Percentiles rank a stretch among this genome's conserved stretches.
Conservation (phyloP, 371 early-diverging fungal species). For the Rhizomucor pusillus region DNA sequence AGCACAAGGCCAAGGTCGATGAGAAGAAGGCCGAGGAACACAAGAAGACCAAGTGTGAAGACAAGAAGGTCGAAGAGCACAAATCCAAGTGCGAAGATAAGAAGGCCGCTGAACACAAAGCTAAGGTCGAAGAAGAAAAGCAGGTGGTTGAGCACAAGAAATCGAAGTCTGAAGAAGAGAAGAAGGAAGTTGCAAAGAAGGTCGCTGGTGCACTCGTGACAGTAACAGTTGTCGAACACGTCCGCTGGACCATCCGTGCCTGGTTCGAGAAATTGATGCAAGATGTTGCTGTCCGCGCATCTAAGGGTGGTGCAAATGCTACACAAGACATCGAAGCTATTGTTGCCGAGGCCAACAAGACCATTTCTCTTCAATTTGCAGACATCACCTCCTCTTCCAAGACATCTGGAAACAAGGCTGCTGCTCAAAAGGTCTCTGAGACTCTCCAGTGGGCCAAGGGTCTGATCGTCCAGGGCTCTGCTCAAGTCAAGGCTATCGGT, state of each 20-base stretch:
- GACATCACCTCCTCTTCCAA: neutral
- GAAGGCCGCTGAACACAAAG: neutral
- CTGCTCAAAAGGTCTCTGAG: neutral
- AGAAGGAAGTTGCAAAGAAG: neutral
- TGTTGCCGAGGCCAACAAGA: conserved; percentile 19
- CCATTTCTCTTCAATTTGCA: conserved; percentile 6
- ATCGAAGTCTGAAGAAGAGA: neutral
- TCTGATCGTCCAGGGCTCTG: conserved; percentile 3
- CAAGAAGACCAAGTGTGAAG: neutral
- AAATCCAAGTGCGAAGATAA: neutral
- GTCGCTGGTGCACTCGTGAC: neutral
- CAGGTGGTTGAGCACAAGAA: conserved; percentile 1
- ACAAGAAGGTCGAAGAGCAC: neutral
- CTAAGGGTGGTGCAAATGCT: neutral
- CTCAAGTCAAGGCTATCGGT: conserved; percentile 9
- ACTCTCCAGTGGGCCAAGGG: conserved; percentile 8
- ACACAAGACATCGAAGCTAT: conserved; percentile 28
- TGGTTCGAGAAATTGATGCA: conserved; percentile 24
- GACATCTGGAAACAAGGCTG: neutral
- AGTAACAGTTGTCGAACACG: conserved; percentile 8
- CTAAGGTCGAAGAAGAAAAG: too few relatives aligned
- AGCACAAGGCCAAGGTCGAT: neutral
- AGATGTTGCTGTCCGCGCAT: conserved; percentile 15
- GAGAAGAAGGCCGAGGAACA: conserved; percentile 14
- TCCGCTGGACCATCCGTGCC: conserved; percentile 20